Evolutionary conservation across 306 rosid genomes (phyloP).

Genomic region (Prunus mume): DNA sequence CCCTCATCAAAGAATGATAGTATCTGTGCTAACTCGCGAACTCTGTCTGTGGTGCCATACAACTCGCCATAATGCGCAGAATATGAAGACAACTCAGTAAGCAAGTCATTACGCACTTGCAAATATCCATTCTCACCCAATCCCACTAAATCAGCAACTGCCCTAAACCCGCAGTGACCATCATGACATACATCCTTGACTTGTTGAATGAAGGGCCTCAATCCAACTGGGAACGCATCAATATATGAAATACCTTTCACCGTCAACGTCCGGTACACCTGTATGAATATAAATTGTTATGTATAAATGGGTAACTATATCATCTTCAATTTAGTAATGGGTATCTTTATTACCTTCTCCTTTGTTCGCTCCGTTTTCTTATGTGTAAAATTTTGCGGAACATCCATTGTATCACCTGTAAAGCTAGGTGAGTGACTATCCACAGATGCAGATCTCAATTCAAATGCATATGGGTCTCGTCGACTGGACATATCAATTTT

Average conservation of each 20-base stretch:
- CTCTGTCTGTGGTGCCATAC: conserved; percentile 12
- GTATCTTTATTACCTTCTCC: conserved; percentile 11
- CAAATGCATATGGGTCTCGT: not conserved
- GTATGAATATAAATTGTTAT: not conserved
- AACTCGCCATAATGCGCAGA: conserved; percentile 15
- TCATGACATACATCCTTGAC: conserved; percentile 14
- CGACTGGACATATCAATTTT: conserved; percentile 4
- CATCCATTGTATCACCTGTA: not conserved
- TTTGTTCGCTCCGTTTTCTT: not conserved
- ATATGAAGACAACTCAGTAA: conserved; percentile 15
- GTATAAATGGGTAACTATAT: not conserved
- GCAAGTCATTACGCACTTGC: conserved; percentile 18
- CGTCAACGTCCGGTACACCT: not conserved
- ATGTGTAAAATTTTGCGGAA: not conserved
- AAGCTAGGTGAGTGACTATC: not conserved
- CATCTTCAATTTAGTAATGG: not conserved
- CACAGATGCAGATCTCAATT: not conserved
- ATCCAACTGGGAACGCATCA: conserved; percentile 1
- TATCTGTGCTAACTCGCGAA: conserved; percentile 16
- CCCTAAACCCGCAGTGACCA: conserved; percentile 20
- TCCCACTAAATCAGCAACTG: conserved; percentile 15
- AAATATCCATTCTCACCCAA: conserved; percentile 11
- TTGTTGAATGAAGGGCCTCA: conserved; percentile 2
- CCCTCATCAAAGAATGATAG: conserved; percentile 13
- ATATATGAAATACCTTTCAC: not conserved